Evolutionary conservation across 495 filamentous ascomycete species (phyloP).

Genomic region (Poronia punctata): DNA sequence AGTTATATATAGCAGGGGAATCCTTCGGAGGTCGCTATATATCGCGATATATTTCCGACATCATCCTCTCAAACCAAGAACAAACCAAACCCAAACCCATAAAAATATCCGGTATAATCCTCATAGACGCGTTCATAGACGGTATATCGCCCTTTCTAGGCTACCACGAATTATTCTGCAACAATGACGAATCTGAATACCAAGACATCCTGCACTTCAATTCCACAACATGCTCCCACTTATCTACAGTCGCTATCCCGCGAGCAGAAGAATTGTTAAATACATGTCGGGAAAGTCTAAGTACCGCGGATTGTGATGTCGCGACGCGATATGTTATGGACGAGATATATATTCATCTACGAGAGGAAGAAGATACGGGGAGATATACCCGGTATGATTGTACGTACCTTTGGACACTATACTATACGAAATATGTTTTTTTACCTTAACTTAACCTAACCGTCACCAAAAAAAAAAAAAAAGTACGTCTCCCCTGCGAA

Average conservation of each 20-base stretch:
- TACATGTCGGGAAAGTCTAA: not conserved
- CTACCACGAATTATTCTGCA: slow-evolving; percentile 6
- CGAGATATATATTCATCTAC: not conserved
- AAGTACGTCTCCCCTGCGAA: slow-evolving; percentile 1
- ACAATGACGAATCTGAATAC: not conserved
- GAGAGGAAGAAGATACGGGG: not conserved
- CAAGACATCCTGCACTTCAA: slow-evolving; percentile 3
- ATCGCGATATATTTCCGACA: slow-evolving; percentile 64
- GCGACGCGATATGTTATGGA: not conserved
- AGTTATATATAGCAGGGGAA: slow-evolving; percentile 55
- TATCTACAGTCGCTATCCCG: not conserved
- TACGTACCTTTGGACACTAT: not conserved
- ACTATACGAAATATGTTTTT: too few species aligned
- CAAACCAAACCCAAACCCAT: not conserved
- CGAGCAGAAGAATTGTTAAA: not conserved
- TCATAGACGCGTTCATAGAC: slow-evolving; percentile 3
- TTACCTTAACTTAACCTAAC: not conserved
- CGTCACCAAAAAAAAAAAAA: too few species aligned
- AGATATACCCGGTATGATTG: not conserved
- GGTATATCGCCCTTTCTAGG: not conserved
- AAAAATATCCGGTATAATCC: slow-evolving; percentile 1
- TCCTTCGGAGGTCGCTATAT: slow-evolving; percentile 73
- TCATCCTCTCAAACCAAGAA: slow-evolving; percentile 18
- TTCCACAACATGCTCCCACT: not conserved
- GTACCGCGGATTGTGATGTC: not conserved